A percentile compares a stretch with the other conserved stretches of the same genome.
These are phyloP conservation scores for Paraphaeosphaeria sporulosa DNA, from an alignment of 2,329 filamentous ascomycete genomes.

Conservation along the genomic window DNA sequence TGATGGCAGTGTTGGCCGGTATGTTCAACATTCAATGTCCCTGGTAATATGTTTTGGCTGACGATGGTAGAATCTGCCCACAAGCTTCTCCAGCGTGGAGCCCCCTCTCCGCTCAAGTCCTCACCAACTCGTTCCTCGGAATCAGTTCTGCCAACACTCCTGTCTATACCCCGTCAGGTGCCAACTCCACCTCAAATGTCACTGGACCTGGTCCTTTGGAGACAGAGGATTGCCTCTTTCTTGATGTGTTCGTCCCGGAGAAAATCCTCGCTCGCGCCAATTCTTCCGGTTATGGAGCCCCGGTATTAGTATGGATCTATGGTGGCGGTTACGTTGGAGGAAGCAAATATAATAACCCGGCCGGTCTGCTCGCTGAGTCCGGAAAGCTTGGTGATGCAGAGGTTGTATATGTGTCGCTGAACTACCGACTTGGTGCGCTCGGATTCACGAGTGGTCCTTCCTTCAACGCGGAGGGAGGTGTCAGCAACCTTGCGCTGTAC, in stretches of 20 bases:
- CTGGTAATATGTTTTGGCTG: slow-evolving; percentile 2
- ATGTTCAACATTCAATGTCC: slow-evolving; percentile 19
- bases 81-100: slow-evolving; percentile 55
- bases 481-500: slow-evolving; percentile 44
- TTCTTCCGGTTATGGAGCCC: slow-evolving; percentile 44
- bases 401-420: slow-evolving; percentile 54
- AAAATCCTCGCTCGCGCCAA: slow-evolving; percentile 44
- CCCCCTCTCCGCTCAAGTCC: slow-evolving; percentile 41
- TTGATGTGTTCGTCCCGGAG: slow-evolving; percentile 57
- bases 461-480: slow-evolving; percentile 44
- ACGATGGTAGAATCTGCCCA: slow-evolving; percentile 39
- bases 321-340: slow-evolving; percentile 58
- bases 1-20: slow-evolving; percentile 49
- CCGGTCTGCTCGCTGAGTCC: slow-evolving; percentile 53
- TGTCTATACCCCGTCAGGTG: slow-evolving; percentile 31
- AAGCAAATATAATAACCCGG: slow-evolving; percentile 52
- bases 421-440: slow-evolving; percentile 56
- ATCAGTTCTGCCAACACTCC: slow-evolving; percentile 39
- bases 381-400: slow-evolving; percentile 50
- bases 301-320: slow-evolving; percentile 61
- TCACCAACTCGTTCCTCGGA: slow-evolving; percentile 40
- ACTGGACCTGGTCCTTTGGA: slow-evolving; percentile 35
- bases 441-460: slow-evolving; percentile 46
- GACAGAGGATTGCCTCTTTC: slow-evolving; percentile 58
- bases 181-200: slow-evolving; percentile 35